Conservation (phyloP, 2,329 filamentous ascomycete species). For the Venturia effusa region DNA sequence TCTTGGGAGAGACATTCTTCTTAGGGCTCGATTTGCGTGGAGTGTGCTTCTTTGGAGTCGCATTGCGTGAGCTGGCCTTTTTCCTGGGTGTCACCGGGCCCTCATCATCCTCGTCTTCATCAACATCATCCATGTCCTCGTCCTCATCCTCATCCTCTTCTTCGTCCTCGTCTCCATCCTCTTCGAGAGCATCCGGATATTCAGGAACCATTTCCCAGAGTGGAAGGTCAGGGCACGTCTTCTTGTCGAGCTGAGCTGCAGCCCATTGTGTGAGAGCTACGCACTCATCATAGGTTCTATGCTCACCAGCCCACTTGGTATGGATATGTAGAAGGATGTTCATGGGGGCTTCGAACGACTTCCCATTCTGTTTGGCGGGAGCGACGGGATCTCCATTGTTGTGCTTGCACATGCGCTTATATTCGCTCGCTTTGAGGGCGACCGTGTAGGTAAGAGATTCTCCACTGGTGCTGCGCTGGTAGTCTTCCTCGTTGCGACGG, state of each 20-base stretch:
- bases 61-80: not conserved
- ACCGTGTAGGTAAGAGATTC: not conserved
- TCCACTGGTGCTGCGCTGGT: not conserved
- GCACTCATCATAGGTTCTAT: not conserved
- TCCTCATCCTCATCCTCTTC: not conserved
- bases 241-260: not conserved
- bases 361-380: not conserved
- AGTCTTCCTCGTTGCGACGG: constrained; percentile 2
- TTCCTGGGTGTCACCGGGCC: not conserved
- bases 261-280: not conserved
- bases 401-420: not conserved
- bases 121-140: not conserved
- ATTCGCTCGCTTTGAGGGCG: constrained; percentile 3
- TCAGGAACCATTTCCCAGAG: constrained; percentile 4
- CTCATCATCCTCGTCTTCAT: not conserved
- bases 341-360: not conserved
- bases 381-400: not conserved
- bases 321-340: not conserved
- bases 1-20: not conserved
- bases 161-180: not conserved
- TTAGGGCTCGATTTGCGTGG: not conserved
- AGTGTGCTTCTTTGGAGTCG: not conserved
- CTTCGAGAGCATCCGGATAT: not conserved
- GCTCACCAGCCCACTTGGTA: not conserved
- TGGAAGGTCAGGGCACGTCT: not conserved